Evolutionary conservation across 208 protist species (phyloP).

Genomic region (Acanthamoeba rhysodes): DNA sequence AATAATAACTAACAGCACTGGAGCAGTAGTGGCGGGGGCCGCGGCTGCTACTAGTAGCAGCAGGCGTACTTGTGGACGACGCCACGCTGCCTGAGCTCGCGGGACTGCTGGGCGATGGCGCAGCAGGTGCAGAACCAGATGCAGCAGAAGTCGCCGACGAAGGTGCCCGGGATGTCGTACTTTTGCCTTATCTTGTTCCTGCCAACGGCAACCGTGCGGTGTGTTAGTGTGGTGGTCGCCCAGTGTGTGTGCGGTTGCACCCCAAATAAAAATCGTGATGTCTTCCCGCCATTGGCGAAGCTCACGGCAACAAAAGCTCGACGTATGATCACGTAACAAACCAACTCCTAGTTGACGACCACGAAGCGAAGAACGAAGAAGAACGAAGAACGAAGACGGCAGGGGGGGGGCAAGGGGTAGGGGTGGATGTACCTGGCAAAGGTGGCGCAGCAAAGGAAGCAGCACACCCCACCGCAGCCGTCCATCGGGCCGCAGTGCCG

Average conservation of each 20-base stretch:
- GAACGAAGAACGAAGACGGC: not conserved
- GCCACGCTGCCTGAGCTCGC: slow-evolving; percentile 32
- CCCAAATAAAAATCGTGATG: not conserved
- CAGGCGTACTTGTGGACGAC: slow-evolving; percentile 27
- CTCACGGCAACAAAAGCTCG: not conserved
- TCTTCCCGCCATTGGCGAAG: not conserved
- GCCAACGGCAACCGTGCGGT: too few relatives aligned
- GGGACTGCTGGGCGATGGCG: slow-evolving; percentile 56
- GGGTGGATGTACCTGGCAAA: not conserved
- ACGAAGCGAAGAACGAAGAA: not conserved
- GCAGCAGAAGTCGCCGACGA: slow-evolving; percentile 18
- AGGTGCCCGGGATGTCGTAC: slow-evolving; percentile 62
- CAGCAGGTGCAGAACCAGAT: slow-evolving; percentile 34
- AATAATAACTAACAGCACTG: too few relatives aligned
- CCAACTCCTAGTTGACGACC: not conserved
- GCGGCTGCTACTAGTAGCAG: not conserved
- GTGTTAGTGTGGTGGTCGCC: not conserved
- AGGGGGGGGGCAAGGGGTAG: not conserved
- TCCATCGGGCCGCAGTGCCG: not conserved
- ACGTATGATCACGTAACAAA: not conserved
- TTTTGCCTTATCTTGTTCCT: slow-evolving; percentile 46
- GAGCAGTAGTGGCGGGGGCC: too few relatives aligned
- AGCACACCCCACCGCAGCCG: not conserved
- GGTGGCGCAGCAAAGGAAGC: slow-evolving; percentile 45
- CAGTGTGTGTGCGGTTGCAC: too few relatives aligned